A percentile compares a stretch with the other conserved stretches of the same genome.
Conservation (phyloP, 441 rosid genomes). For the Bruguiera hainesii region DNA sequence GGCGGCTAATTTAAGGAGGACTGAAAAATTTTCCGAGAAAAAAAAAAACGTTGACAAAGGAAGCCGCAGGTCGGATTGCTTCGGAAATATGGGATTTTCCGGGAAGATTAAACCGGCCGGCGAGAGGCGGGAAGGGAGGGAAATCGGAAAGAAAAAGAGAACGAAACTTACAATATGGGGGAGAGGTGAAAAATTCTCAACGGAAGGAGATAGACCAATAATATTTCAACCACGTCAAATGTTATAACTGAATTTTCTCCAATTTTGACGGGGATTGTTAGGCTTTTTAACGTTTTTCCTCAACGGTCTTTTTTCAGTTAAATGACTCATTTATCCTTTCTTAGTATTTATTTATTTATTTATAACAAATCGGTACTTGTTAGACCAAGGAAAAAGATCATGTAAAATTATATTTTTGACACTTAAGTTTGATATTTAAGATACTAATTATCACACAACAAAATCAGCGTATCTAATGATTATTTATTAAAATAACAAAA, state of each 20-base stretch:
- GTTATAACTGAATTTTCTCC: constrained; percentile 29
- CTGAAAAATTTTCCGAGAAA: background rate
- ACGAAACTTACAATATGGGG: background rate
- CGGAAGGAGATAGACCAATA: constrained; percentile 26
- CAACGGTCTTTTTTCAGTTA: background rate
- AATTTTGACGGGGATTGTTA: constrained; percentile 17
- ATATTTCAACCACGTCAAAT: constrained; percentile 30
- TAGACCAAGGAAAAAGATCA: too few species aligned
- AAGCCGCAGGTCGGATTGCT: constrained; percentile 28
- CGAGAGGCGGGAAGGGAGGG: constrained; percentile 6
- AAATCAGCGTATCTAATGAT: too few species aligned
- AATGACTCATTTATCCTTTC: background rate
- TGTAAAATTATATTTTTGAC: too few species aligned
- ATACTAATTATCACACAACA: too few species aligned
- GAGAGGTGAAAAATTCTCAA: constrained; percentile 7
- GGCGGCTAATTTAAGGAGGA: background rate
- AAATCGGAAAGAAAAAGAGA: background rate
- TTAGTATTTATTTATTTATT: background rate
- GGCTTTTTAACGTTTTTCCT: background rate
- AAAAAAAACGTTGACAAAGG: background rate
- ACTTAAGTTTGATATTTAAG: too few species aligned
- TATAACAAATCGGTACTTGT: too few species aligned
- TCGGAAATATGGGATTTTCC: constrained; percentile 35
- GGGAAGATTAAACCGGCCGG: constrained; percentile 45
- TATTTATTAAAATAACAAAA: too few species aligned